These are phyloP conservation scores for Saccharomycopsis lassenensis DNA, from an alignment of 805 yeast genomes.

Conservation along the genomic window DNA sequence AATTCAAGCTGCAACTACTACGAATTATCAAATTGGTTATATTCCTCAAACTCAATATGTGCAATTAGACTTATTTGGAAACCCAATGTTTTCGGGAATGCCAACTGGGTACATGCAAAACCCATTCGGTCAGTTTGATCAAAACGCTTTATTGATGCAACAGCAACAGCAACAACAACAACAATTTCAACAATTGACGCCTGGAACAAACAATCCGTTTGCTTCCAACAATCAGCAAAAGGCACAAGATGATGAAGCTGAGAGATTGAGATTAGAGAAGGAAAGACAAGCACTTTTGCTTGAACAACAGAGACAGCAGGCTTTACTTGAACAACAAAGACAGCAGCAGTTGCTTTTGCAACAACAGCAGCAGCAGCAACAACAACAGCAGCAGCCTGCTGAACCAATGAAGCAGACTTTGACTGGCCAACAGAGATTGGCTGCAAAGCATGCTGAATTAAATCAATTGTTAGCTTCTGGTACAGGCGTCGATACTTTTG, in stretches of 20 bases:
- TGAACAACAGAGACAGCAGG: conserved; percentile 20
- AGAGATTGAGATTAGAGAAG: conserved; percentile 12
- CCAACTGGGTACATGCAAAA: conserved; percentile 43
- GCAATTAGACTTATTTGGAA: conserved; percentile 51
- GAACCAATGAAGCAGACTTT: conserved; percentile 34
- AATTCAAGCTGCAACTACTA: conserved; percentile 21
- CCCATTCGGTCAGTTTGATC: conserved; percentile 25
- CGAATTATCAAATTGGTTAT: conserved; percentile 17
- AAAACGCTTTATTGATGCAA: conserved; percentile 21
- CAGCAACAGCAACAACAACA: conserved; percentile 26
- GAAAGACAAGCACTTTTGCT: conserved; percentile 9
- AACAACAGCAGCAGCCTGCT: conserved; percentile 26
- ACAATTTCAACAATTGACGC: conserved; percentile 32
- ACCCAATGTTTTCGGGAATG: conserved; percentile 38
- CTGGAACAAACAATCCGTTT: conserved; percentile 75
- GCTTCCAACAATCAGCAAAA: conserved; percentile 31
- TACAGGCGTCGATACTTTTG: conserved; percentile 89
- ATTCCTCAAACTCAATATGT: conserved; percentile 28
- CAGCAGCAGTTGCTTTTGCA: conserved; percentile 15
- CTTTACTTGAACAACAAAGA: conserved; percentile 17
- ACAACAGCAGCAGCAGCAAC: conserved; percentile 22
- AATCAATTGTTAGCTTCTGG: conserved; percentile 74
- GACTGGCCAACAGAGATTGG: conserved; percentile 45
- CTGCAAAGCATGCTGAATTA: conserved; percentile 56
- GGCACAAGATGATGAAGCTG: conserved; percentile 12